phyloP scores from a whole-genome alignment of 2,329 filamentous ascomycete genomes.

The Trichoderma asperellum region DNA sequence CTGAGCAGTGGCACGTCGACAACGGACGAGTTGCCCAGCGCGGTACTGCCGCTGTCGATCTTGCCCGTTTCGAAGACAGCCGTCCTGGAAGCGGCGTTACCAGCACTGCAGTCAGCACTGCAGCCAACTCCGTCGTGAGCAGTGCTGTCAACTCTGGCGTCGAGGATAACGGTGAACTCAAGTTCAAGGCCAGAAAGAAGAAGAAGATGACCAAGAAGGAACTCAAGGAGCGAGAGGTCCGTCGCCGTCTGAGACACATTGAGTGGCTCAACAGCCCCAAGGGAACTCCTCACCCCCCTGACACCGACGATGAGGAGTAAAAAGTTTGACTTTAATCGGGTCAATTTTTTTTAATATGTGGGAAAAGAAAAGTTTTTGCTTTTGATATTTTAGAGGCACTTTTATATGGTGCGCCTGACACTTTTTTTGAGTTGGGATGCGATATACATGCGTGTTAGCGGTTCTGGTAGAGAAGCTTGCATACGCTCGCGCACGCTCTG shows the following conservation, averaged over 20 bases:
- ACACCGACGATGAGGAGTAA: constrained; percentile 72
- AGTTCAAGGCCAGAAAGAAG: constrained; percentile 91
- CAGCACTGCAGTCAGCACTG: constrained; percentile 62
- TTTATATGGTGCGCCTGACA: no score
- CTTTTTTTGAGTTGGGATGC: not conserved
- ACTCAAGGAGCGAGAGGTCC: constrained; percentile 87
- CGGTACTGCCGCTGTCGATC: constrained; percentile 71
- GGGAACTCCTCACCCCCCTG: constrained; percentile 75
- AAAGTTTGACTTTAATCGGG: not conserved
- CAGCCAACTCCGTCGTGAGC: constrained; percentile 58
- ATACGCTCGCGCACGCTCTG: not conserved
- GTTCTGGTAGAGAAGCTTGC: constrained; percentile 15
- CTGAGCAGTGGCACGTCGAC: constrained; percentile 93
- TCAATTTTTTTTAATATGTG: not conserved
- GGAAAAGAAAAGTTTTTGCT: constrained; percentile 8
- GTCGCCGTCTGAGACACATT: constrained; percentile 83
- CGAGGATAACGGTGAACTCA: constrained; percentile 78
- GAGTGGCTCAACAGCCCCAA: constrained; percentile 84
- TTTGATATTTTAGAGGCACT: not conserved
- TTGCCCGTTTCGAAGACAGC: constrained; percentile 87
- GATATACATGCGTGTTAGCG: constrained; percentile 10
- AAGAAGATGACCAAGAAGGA: constrained; percentile 99
- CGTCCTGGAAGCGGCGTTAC: constrained; percentile 62
- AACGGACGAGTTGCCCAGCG: constrained; percentile 87
- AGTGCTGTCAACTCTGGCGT: constrained; percentile 75